Evolutionary conservation across 805 yeast species (phyloP).

Genomic region (Phaffomyces thermotolerans): DNA sequence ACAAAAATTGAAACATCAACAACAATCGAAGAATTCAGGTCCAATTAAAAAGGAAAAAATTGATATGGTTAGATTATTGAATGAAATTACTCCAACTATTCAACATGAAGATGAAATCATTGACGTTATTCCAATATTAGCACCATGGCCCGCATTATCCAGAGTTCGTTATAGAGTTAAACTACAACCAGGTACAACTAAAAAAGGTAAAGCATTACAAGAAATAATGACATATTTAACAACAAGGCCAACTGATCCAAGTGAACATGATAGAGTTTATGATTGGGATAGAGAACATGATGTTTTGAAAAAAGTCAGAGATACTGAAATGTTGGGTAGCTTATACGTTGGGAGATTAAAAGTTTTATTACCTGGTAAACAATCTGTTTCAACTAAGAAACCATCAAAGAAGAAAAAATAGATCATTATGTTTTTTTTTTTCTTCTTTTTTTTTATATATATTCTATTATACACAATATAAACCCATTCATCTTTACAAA

Average conservation of each 20-base stretch:
- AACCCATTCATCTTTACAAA: slow-evolving; percentile 16
- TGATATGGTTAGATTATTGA: slow-evolving; percentile 36
- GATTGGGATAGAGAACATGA: slow-evolving; percentile 73
- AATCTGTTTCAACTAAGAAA: slow-evolving; percentile 23
- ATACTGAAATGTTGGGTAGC: slow-evolving; percentile 57
- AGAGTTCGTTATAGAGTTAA: slow-evolving; percentile 78
- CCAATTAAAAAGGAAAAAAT: slow-evolving; percentile 31
- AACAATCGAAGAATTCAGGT: background rate
- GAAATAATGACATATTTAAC: slow-evolving; percentile 59
- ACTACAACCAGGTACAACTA: slow-evolving; percentile 66
- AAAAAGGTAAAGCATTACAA: slow-evolving; percentile 79
- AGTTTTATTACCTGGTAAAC: slow-evolving; percentile 47
- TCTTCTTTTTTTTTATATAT: background rate
- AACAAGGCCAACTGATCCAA: slow-evolving; percentile 38
- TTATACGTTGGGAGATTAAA: slow-evolving; percentile 70
- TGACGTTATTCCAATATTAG: slow-evolving; percentile 79
- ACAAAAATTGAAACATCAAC: background rate
- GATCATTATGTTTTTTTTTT: background rate
- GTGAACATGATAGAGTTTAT: slow-evolving; percentile 36
- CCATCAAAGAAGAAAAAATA: slow-evolving; percentile 7
- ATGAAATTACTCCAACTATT: slow-evolving; percentile 27
- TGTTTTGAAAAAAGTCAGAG: slow-evolving; percentile 46
- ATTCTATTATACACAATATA: background rate
- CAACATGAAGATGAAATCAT: slow-evolving; percentile 41
- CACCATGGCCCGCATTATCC: slow-evolving; percentile 80